Evolutionary conservation across 176 grass and related monocot genomes (phyloP), one percentile per base, ranked within the genome.

Genomic region (Oryza australiensis): DNA sequence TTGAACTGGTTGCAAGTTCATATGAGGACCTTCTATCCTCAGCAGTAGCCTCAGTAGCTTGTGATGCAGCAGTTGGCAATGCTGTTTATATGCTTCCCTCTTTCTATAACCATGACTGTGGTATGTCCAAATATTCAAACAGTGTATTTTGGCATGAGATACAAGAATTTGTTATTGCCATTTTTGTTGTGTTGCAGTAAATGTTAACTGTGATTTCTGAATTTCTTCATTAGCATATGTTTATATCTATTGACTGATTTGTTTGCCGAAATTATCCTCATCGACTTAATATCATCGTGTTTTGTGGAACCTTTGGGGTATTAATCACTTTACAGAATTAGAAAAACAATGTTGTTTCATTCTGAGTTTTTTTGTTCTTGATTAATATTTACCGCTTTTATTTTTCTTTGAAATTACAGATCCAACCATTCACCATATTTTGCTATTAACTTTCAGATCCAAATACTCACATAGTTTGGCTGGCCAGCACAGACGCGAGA

Each of bases 51-150:
- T 93, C 80, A 11, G 80, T 93, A 62, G 29, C 84, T 60, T 88
- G 76, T 10, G 86, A 98, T 89, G 67, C 53, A 32, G 89, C 95
- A 64, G 92, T 98, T 91, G 96, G 93, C 16, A 93, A 91, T 88
- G 96, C 93, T 48, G 82, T 95, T 76, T 98, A 98, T 66, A 91
- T 98, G 83, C 82, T 98, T 73, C 90, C 96, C 12, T 95, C 96
- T 66, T 95, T 93, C 77, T 98, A 98, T 83, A 98, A 95, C 80
- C 93, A 98, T 85, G 96, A 95, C 69, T 95, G 90, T 3, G 90
- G 93, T 98, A 98, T 28, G 66, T 5, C 8, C 45, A 72, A 74
- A 7, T 35, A 62, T 82, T 75, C 30, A 5, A 9, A 59, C 55
- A 22, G 24, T 26, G 28, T 32, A 26, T 75, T 80, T 55, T 16